Base-by-base conservation (phyloP, 805 yeast species). In the Scheffersomyces coipomensis region DNA sequence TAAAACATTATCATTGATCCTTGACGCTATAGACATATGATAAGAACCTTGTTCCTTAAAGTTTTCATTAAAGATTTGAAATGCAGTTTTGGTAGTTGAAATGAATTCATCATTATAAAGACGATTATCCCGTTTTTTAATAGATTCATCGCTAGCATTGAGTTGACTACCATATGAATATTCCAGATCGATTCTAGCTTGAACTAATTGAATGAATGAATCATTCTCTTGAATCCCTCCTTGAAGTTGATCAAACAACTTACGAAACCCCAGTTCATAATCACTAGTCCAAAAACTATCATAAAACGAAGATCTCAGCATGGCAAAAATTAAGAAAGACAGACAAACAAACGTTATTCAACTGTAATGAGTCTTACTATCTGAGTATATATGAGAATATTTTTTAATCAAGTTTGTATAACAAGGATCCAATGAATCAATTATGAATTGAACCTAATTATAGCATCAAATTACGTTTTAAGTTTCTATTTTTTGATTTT, bases 221-320 rank as follows among this genome's bases (percentile, higher is more conserved):
- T 77, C 79, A 55, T 85, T 83, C 57, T 88, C 95, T 19, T 65
- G 70, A 40, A 84, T 72, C 0, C 95, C 95, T 49, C 73, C 76
- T 43, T 72, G 66, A 30, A 82, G 64, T 46, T 76, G 76, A 17
- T 63, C 67, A 48, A 80, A 82, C 7, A 82, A 63, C 2, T 65
- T 61, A 36, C 71, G 65, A 34, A 76, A 60, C 26, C 86, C 82
- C 60, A 73, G 62, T 11, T 70, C 63, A 52, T 81, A 79, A 53
- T 84, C 90, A 21, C 68, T 68, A 6, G 88, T 72, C 95, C 95
- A 85, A 62, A 85, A 85, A 49, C 81, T 78, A 49, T 83, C 88
- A 4, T 87, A 79, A 63, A 85, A 84, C 16, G 87, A 77, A 5
- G 30, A 27, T 11, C 30, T 18, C 30, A 27, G 30, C 30, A 27